Evolutionary conservation across 2,329 filamentous ascomycete genomes (phyloP).

Genomic region (Mycosphaerella sp.): DNA sequence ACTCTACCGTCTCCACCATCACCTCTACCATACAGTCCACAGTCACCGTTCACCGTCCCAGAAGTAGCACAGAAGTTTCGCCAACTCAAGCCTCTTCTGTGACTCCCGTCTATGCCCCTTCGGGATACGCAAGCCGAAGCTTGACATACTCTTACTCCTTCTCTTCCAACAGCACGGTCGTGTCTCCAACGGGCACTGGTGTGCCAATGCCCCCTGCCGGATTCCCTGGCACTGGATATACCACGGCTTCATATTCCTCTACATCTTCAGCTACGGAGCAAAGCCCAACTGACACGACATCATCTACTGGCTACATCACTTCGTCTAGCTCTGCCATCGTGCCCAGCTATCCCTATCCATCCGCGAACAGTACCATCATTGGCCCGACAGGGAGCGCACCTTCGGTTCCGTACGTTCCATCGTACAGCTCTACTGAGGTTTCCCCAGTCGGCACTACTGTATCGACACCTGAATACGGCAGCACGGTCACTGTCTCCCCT

Average conservation of each 20-base stretch:
- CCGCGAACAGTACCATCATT: constrained; percentile 2
- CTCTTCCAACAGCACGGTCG: constrained; percentile 5
- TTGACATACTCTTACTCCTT: constrained; percentile 7
- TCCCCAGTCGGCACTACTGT: constrained; percentile 1
- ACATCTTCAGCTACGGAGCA: too few species aligned
- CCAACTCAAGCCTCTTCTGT: constrained; percentile 5
- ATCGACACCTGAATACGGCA: not conserved
- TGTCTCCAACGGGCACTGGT: constrained; percentile 7
- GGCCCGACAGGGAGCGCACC: constrained; percentile 2
- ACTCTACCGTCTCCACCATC: constrained; percentile 15
- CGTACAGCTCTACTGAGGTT: constrained; percentile 4
- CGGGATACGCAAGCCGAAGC: not conserved
- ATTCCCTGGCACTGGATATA: too few species aligned
- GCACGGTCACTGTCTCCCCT: not conserved
- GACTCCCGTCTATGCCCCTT: not conserved
- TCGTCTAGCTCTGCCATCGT: constrained; percentile 2
- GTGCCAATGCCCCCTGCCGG: constrained; percentile 3
- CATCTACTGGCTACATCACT: not conserved
- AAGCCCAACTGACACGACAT: not conserved
- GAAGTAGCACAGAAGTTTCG: constrained; percentile 11
- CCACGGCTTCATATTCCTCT: too few species aligned
- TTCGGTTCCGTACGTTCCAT: not conserved
- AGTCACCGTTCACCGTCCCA: constrained; percentile 8
- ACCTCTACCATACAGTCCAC: constrained; percentile 18
- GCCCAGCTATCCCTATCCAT: constrained; percentile 4